phyloP scores from a whole-genome alignment of 2,329 filamentous ascomycete species.

The Trichoderma arundinaceum region DNA sequence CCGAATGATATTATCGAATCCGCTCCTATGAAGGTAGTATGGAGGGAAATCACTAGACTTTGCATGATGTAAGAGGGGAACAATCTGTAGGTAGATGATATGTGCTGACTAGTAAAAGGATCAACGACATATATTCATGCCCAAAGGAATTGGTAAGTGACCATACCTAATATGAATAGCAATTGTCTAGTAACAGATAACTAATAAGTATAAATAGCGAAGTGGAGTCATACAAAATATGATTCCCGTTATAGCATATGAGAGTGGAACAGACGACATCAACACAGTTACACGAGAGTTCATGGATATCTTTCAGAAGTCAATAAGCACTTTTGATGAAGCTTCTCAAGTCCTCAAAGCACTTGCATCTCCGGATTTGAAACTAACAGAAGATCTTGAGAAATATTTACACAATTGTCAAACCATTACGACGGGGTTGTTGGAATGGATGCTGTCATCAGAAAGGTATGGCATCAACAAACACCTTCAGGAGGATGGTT shows the following conservation, averaged over 20 bases:
- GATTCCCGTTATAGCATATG: conserved; percentile 9
- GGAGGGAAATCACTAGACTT: conserved; percentile 18
- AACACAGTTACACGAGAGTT: conserved; percentile 1
- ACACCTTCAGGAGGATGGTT: conserved; percentile 9
- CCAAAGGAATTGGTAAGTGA: conserved; percentile 18
- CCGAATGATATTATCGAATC: conserved; percentile 13
- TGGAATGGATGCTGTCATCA: conserved; percentile 20
- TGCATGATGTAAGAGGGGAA: conserved; percentile 17
- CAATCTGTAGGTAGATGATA: neutral
- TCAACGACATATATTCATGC: conserved; percentile 23
- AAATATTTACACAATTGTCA: conserved; percentile 18
- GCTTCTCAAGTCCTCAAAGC: conserved; percentile 2
- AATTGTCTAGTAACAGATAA: neutral
- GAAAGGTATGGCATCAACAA: conserved; percentile 6
- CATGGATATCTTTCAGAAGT: conserved; percentile 13
- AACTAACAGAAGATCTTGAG: neutral
- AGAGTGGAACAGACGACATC: conserved; percentile 1
- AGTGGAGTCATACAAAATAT: conserved; percentile 18
- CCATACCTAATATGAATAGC: neutral
- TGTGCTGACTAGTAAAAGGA: neutral
- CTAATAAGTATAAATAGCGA: neutral
- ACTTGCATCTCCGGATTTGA: neutral
- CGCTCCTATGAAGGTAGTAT: conserved; percentile 7
- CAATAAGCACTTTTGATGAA: neutral
- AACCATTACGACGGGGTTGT: conserved; percentile 6